Evolutionary conservation across 1,284 basidiomycete species (phyloP), one percentile per base, ranked within the genome.

Genomic region (Cerrena zonata): DNA sequence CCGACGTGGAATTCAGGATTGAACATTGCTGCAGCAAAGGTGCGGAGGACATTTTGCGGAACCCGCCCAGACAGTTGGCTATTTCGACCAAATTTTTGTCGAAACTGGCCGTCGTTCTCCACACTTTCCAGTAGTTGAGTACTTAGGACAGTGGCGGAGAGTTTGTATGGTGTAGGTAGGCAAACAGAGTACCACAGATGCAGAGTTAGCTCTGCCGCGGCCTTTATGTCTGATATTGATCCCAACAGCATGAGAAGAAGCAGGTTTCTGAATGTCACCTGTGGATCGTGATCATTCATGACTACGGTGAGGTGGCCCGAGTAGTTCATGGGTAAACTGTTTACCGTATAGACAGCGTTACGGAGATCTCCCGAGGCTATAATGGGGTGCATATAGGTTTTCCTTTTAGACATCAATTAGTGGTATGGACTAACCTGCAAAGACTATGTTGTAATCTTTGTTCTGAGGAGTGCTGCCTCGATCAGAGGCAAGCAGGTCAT

Each of bases 171-270:
- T 1, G 47, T 45, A 26, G 71, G 72, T 24, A 75, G 50, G 51
- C 68, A 70, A 2, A 60, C 58, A 11, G 74, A 76, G 46, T 70
- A 72, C 70, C 72, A 75, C 40, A 69, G 65, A 42, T 76, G 75
- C 21, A 76, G 64, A 15, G 72, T 73, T 2, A 69, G 56, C 44
- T 76, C 73, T 0, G 65, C 68, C 1, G 69, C 71, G 3, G 58
- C 49, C 5, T 25, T 46, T 34, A 56, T 54, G 12, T 67, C 67
- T 1, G 57, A 27, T 49, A 42, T 64, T 56, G 54, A 58, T 15
- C 68, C 66, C 2, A 74, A 65, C 22, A 74, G 63, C 3, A 65
- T 53, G 7, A 76, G 65, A 15, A 75, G 47, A 1, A 71, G 42
- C 4, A 73, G 51, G 45, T 69, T 75, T 27, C 73, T 68, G 12